These are phyloP conservation scores for Capsella rubella DNA, from an alignment of 441 rosid genomes.

Conservation along the genomic window DNA sequence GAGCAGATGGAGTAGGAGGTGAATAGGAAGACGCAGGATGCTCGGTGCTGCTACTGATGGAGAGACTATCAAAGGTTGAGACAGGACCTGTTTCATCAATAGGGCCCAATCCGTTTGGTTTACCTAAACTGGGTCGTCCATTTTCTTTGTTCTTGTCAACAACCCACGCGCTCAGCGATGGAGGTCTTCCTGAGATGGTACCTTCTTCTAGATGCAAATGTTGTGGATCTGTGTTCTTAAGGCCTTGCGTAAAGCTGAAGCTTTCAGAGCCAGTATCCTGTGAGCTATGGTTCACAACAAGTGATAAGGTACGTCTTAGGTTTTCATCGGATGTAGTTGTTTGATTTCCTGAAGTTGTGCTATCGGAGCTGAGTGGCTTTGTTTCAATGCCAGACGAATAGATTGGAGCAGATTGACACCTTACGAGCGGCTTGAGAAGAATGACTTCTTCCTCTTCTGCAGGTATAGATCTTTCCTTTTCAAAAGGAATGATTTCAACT, in stretches of 20 bases:
- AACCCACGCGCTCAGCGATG: slow-evolving; percentile 91
- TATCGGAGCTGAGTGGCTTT: slow-evolving; percentile 37
- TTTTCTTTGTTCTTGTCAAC: slow-evolving; percentile 53
- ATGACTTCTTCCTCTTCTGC: slow-evolving; percentile 94
- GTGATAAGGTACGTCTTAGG: slow-evolving; percentile 76
- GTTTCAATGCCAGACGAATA: slow-evolving; percentile 41
- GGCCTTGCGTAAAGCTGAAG: slow-evolving; percentile 59
- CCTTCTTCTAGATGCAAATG: slow-evolving; percentile 48
- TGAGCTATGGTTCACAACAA: slow-evolving; percentile 63
- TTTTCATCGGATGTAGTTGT: slow-evolving; percentile 64
- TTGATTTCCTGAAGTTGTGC: slow-evolving; percentile 48
- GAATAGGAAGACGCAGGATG: slow-evolving; percentile 53
- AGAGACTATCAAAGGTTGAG: slow-evolving; percentile 60
- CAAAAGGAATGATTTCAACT: slow-evolving; percentile 31
- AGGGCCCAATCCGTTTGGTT: slow-evolving; percentile 53
- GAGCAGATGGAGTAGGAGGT: slow-evolving; percentile 86
- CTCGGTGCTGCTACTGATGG: slow-evolving; percentile 47
- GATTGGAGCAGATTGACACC: slow-evolving; percentile 87
- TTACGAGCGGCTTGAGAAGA: slow-evolving; percentile 87
- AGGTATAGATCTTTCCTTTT: slow-evolving; percentile 48
- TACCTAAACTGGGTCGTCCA: slow-evolving; percentile 47
- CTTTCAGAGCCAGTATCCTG: slow-evolving; percentile 46
- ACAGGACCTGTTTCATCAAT: slow-evolving; percentile 60
- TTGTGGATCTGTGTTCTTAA: slow-evolving; percentile 45
- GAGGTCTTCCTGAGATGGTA: slow-evolving; percentile 71